Conservation (phyloP, 2,329 filamentous ascomycete species). For the Trichoderma aggressivum region DNA sequence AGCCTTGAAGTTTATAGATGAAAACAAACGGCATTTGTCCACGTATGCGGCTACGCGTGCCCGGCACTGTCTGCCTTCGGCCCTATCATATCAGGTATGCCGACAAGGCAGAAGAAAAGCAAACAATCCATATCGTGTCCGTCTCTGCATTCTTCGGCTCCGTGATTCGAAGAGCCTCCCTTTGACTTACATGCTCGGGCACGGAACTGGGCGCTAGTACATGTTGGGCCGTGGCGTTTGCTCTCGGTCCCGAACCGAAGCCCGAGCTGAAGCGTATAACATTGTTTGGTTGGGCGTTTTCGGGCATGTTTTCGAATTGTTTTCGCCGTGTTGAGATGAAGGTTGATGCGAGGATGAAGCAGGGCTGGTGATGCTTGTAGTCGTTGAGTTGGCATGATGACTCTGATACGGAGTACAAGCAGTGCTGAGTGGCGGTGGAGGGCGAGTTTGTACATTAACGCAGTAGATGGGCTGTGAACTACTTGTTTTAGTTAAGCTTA, state of each 20-base stretch:
- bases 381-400: neutral
- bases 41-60: neutral
- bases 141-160: neutral
- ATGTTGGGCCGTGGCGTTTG: conserved; percentile 7
- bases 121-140: neutral
- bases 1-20: neutral
- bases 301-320: neutral
- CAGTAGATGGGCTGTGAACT: too few relatives aligned
- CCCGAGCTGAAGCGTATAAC: neutral
- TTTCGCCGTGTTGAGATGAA: too few relatives aligned
- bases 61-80: neutral
- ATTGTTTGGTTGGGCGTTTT: neutral
- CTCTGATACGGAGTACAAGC: neutral
- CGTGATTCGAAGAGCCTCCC: neutral
- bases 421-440: neutral
- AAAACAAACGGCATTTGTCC: neutral
- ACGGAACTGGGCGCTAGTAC: conserved; percentile 5
- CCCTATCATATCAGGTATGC: neutral
- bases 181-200: neutral
- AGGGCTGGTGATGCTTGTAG: neutral
- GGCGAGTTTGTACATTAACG: neutral
- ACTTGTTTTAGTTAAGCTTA: neutral
- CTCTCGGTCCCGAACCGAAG: conserved; percentile 3
- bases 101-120: neutral
- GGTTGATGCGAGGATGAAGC: neutral